Evolutionary conservation across 768 basidiomycete genomes (phyloP).

Genomic region (Xanthoconium stramineum): DNA sequence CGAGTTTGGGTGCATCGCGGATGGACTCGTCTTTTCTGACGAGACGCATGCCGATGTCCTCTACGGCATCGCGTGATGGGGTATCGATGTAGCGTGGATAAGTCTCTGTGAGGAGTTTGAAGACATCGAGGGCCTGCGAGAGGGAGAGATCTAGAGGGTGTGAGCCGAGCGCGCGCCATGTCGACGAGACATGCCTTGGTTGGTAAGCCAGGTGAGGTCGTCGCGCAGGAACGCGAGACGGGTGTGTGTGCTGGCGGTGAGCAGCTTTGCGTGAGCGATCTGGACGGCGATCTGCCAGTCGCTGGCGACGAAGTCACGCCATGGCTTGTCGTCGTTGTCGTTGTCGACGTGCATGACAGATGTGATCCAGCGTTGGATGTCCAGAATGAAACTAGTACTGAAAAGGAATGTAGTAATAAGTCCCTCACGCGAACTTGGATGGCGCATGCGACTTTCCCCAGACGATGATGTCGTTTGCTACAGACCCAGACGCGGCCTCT

Average conservation of each 20-base stretch:
- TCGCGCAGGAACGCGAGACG: conserved; percentile 61
- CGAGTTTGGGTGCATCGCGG: conserved; percentile 44
- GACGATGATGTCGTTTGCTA: not conserved
- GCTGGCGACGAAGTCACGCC: conserved; percentile 53
- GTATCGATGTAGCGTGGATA: conserved; percentile 78
- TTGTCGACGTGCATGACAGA: conserved; percentile 6
- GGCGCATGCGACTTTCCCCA: not conserved
- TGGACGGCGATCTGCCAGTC: conserved; percentile 57
- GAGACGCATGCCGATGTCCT: conserved; percentile 60
- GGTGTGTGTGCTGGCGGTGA: conserved; percentile 51
- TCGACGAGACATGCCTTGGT: conserved; percentile 45
- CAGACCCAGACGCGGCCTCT: not conserved
- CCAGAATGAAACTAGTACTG: not conserved
- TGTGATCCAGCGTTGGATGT: too few relatives aligned
- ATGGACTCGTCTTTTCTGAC: conserved; percentile 58
- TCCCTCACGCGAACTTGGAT: too few relatives aligned
- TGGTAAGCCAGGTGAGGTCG: conserved; percentile 54
- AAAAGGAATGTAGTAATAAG: not conserved
- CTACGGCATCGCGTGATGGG: conserved; percentile 67
- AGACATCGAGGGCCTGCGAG: conserved; percentile 64
- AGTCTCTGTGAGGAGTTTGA: conserved; percentile 69
- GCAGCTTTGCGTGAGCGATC: conserved; percentile 48
- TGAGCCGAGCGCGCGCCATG: conserved; percentile 1
- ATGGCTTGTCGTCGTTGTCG: conserved; percentile 24
- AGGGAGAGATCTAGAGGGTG: conserved; percentile 50